Evolutionary conservation across 192 early-diverging fungal species (phyloP).

Genomic region (Chytriomyces hyalinus): DNA sequence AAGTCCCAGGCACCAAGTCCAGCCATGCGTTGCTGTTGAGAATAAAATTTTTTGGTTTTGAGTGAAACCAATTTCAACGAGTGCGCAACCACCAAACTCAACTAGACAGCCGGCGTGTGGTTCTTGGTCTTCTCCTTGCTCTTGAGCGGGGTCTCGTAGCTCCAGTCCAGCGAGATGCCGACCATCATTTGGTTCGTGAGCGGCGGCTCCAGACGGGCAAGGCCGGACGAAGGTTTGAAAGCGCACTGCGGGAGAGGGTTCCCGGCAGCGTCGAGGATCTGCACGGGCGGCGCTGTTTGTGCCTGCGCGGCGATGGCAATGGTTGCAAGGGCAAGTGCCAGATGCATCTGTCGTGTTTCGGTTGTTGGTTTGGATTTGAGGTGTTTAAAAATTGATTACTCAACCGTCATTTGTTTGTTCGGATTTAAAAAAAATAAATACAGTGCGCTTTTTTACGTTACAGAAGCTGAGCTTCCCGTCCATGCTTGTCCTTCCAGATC

Average conservation of each 20-base stretch:
- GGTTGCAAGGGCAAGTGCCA: neutral
- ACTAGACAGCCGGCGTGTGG: constrained; percentile 32
- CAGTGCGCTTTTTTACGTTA: no score
- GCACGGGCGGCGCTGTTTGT: constrained; percentile 8
- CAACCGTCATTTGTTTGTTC: no score
- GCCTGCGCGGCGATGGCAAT: neutral
- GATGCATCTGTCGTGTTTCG: no score
- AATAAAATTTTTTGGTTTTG: neutral
- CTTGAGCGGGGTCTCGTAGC: constrained; percentile 16
- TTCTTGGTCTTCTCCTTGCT: constrained; percentile 16
- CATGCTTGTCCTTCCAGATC: no score
- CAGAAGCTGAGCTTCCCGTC: no score
- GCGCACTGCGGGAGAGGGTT: constrained; percentile 23
- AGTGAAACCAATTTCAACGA: neutral
- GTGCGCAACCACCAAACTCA: neutral
- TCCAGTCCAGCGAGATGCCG: constrained; percentile 33
- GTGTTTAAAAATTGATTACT: no score
- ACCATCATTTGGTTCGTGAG: constrained; percentile 19
- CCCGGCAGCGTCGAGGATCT: constrained; percentile 4
- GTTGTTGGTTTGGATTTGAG: no score
- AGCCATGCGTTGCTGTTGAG: constrained; percentile 41
- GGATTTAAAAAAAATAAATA: no score
- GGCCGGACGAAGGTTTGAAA: neutral
- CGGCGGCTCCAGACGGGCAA: constrained; percentile 24
- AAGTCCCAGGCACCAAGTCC: constrained; percentile 16